Percentiles rank a stretch among this genome's conserved stretches.
These are phyloP conservation scores for Zygoascus meyerae DNA, from an alignment of 1,139 yeast genomes.

Conservation along the genomic window DNA sequence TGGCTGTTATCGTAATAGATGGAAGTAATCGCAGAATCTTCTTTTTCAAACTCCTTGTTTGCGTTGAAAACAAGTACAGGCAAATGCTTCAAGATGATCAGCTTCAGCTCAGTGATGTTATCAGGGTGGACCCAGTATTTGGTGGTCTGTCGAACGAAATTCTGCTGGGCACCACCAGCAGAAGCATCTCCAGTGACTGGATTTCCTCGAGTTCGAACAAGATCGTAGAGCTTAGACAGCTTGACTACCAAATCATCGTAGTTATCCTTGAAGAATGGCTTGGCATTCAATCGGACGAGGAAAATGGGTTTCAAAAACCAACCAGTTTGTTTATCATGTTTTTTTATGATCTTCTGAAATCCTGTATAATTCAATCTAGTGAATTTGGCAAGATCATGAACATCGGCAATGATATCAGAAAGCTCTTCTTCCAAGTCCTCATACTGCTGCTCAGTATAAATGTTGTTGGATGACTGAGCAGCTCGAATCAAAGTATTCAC, in stretches of 20 bases:
- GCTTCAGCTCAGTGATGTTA: constrained; percentile 93
- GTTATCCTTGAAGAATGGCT: constrained; percentile 93
- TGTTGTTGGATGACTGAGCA: constrained; percentile 31
- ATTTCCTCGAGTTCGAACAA: constrained; percentile 91
- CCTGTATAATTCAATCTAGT: constrained; percentile 92
- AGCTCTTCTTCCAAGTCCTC: constrained; percentile 87
- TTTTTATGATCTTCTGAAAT: constrained; percentile 89
- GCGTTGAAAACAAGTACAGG: constrained; percentile 96
- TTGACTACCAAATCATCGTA: constrained; percentile 85
- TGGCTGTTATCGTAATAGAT: constrained; percentile 87
- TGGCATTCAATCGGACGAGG: constrained; percentile 84
- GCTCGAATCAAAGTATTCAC: constrained; percentile 59
- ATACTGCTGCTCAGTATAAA: constrained; percentile 64
- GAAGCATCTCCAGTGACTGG: constrained; percentile 91
- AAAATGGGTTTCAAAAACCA: constrained; percentile 85
- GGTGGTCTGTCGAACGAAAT: constrained; percentile 96
- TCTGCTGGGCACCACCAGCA: constrained; percentile 97
- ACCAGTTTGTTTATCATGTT: constrained; percentile 87
- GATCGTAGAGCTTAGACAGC: constrained; percentile 80
- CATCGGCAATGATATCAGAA: constrained; percentile 92
- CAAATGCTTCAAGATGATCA: constrained; percentile 84
- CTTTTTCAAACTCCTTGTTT: constrained; percentile 88
- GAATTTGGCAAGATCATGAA: constrained; percentile 92
- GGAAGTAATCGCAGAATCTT: constrained; percentile 93
- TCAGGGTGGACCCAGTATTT: constrained; percentile 99